phyloP scores from a whole-genome alignment of 2,329 filamentous ascomycete species.

The Fusarium tjaetaba region DNA sequence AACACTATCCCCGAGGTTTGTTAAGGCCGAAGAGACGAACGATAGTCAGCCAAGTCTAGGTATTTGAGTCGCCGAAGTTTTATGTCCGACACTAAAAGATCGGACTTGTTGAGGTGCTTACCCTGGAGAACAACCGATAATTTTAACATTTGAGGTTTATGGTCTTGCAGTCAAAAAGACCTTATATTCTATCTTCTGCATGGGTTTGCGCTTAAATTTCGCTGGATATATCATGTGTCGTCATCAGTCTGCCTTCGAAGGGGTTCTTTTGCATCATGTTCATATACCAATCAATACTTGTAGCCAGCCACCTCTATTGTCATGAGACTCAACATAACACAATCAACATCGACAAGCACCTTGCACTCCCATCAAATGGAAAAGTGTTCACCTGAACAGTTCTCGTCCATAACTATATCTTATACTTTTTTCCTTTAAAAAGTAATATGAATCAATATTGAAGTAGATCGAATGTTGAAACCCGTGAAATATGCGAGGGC shows the following conservation, averaged over 20 bases:
- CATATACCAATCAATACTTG: background rate
- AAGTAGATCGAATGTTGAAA: conserved; percentile 1
- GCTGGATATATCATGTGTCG: background rate
- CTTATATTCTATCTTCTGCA: background rate
- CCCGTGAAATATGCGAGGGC: conserved; percentile 5
- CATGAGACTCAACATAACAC: background rate
- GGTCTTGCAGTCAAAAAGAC: background rate
- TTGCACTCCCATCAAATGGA: background rate
- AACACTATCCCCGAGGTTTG: conserved; percentile 29
- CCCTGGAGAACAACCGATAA: conserved; percentile 56
- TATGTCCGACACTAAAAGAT: conserved; percentile 26
- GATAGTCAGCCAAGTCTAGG: background rate
- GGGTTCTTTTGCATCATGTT: background rate
- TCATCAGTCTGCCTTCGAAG: background rate
- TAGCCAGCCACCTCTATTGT: background rate
- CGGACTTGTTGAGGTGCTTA: conserved; percentile 49
- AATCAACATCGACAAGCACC: background rate
- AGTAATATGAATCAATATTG: background rate
- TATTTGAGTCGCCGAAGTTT: conserved; percentile 4
- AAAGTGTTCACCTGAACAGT: background rate
- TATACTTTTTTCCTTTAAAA: background rate
- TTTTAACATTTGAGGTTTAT: background rate
- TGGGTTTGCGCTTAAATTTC: too few relatives aligned
- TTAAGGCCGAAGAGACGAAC: conserved; percentile 1
- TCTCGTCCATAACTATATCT: background rate